Evolutionary conservation across 805 yeast species (phyloP), one percentile per base, ranked within the genome.

Genomic region (Jamesozyma jinghongensis): DNA sequence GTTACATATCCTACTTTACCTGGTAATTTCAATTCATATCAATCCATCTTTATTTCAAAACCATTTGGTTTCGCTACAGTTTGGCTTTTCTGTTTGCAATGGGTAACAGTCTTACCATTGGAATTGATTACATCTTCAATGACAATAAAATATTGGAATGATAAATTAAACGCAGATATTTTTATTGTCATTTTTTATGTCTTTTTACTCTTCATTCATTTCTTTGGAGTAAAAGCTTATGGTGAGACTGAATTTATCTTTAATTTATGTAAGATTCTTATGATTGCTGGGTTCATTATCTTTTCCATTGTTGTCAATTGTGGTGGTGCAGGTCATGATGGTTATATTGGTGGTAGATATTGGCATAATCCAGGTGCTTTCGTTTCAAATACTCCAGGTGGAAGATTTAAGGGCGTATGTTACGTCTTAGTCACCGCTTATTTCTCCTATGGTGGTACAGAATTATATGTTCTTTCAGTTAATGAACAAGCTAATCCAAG

Each of bases 1-100:
- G 69, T 67, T 19, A 54, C 68, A 16, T 67, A 62, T 44, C 63
- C 65, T 28, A 61, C 62, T 11, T 45, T 67, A 39, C 59, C 65
- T 16, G 70, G 70, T 53, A 66, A 65, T 30, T 67, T 64, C 49
- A 67, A 71, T 44, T 52, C 67, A 17, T 66, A 64, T 46, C 50
- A 57, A 30, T 51, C 66, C 2, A 52, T 35, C 32, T 74, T 79
- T 47, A 65, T 79, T 31, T 85, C 81, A 44, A 79, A 79, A 29
- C 74, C 84, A 20, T 70, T 76, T 60, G 86, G 85, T 5, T 80
- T 80, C 54, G 81, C 86, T 40, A 74, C 79, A 58, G 83, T 81
- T 38, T 77, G 83, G 82, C 72, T 77, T 57, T 79, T 77, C 51
- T 75, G 71, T 37, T 61, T 80, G 48, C 81, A 77, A 55, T 75